These are phyloP conservation scores for Kickxella alabastrina DNA, from an alignment of 192 early-diverging fungal genomes.

Conservation along the genomic window DNA sequence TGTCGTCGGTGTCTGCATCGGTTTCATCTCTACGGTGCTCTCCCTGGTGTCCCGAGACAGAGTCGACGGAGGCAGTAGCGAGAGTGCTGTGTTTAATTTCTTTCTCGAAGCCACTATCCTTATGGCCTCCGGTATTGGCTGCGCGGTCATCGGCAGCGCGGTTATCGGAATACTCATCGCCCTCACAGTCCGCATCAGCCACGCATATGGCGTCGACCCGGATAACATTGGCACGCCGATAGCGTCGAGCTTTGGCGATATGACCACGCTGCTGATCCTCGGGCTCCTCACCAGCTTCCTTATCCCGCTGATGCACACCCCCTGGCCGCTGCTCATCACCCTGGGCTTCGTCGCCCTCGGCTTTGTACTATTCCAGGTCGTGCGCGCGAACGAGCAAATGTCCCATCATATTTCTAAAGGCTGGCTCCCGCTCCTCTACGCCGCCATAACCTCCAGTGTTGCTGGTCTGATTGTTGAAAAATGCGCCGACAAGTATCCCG, in stretches of 20 bases:
- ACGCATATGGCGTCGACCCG: constrained; percentile 67
- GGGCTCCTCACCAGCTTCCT: constrained; percentile 13
- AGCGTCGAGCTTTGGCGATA: constrained; percentile 51
- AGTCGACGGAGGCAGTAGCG: too few relatives aligned
- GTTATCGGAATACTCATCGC: constrained; percentile 73
- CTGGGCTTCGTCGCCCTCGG: constrained; percentile 48
- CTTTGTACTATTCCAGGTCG: constrained; percentile 30
- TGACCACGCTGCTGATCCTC: constrained; percentile 44
- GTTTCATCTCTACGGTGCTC: constrained; percentile 62
- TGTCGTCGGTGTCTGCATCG: constrained; percentile 66
- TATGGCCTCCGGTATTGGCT: constrained; percentile 64
- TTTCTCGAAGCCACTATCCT: constrained; percentile 37
- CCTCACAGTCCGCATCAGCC: constrained; percentile 60
- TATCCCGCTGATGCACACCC: constrained; percentile 2
- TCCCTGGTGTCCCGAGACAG: constrained; percentile 21
- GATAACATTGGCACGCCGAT: constrained; percentile 55
- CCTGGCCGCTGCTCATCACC: constrained; percentile 47
- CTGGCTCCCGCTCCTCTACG: constrained; percentile 72
- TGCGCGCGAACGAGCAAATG: constrained; percentile 61
- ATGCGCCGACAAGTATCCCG: constrained; percentile 24
- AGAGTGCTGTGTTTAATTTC: neutral
- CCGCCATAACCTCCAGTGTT: constrained; percentile 66
- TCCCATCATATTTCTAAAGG: constrained; percentile 62
- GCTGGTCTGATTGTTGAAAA: constrained; percentile 41
- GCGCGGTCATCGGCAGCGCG: constrained; percentile 65